phyloP scores from a whole-genome alignment of 2,329 filamentous ascomycete genomes.

The Sporothrix curviconia region DNA sequence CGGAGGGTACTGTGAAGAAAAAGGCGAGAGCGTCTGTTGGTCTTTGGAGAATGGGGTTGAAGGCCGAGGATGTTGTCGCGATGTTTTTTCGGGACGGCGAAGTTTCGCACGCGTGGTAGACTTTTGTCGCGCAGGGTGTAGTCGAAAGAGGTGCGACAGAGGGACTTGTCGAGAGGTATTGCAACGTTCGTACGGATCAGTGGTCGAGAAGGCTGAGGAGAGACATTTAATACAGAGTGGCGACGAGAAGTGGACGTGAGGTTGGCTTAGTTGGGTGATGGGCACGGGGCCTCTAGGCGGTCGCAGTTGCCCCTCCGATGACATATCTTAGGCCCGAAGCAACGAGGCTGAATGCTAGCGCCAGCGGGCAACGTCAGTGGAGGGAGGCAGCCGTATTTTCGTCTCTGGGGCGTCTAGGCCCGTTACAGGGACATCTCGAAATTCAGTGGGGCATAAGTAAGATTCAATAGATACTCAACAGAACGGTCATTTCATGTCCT shows the following conservation, averaged over 20 bases:
- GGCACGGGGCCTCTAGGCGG: neutral
- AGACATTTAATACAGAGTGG: too few relatives aligned
- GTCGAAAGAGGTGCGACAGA: neutral
- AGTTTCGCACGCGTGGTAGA: neutral
- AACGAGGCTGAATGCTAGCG: constrained; percentile 9
- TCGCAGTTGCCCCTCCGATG: neutral
- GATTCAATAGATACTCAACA: too few relatives aligned
- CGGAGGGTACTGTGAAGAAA: neutral
- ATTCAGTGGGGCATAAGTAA: too few relatives aligned
- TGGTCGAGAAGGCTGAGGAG: too few relatives aligned
- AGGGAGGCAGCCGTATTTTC: neutral
- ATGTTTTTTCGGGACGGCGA: too few relatives aligned
- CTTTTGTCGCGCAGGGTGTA: too few relatives aligned
- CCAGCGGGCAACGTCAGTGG: neutral
- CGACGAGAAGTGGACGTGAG: neutral
- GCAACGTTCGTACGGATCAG: too few relatives aligned
- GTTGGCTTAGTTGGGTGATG: neutral
- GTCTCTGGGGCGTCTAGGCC: neutral
- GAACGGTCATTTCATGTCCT: too few relatives aligned
- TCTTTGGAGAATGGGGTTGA: too few relatives aligned
- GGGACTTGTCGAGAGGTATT: neutral
- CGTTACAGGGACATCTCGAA: too few relatives aligned
- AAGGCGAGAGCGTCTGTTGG: neutral
- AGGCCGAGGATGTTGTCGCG: too few relatives aligned
- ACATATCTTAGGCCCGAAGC: neutral